A percentile compares a stretch with the other conserved stretches of the same genome.
Conservation (phyloP, 179 eudicot species). For the Nepenthes alata region DNA sequence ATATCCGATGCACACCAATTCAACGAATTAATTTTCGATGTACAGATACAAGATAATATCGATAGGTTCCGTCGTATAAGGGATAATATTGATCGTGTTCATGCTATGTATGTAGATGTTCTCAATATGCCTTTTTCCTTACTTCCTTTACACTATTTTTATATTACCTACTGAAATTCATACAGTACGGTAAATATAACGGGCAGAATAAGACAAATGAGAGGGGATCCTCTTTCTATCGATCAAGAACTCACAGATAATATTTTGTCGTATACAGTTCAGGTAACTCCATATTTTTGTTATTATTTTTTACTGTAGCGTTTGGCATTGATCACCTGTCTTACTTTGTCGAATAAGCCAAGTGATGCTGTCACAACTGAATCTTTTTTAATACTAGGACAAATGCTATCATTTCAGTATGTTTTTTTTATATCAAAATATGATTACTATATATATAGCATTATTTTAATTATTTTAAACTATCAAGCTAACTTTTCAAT, state of each 20-base stretch:
- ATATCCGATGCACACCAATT: too few relatives aligned
- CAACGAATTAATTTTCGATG: neutral
- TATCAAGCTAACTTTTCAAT: too few relatives aligned
- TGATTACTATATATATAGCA: too few relatives aligned
- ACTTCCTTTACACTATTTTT: neutral
- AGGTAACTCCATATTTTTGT: constrained; percentile 22
- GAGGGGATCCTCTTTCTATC: constrained; percentile 53
- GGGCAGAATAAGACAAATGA: constrained; percentile 57
- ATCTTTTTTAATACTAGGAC: too few relatives aligned
- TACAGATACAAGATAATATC: constrained; percentile 31
- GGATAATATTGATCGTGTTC: constrained; percentile 27
- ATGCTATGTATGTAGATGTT: constrained; percentile 21
- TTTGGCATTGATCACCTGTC: too few relatives aligned
- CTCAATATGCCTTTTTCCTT: neutral
- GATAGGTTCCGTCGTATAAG: constrained; percentile 28
- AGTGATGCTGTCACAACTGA: too few relatives aligned
- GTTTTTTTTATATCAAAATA: too few relatives aligned
- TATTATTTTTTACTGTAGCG: neutral
- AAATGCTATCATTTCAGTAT: too few relatives aligned
- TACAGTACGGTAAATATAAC: constrained; percentile 59
- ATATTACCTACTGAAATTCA: neutral
- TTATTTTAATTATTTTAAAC: too few relatives aligned
- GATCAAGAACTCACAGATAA: constrained; percentile 57
- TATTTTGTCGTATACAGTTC: constrained; percentile 35
- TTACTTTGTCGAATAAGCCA: too few relatives aligned